phyloP scores from a whole-genome alignment of 306 rosid genomes.

The Prunus mongolica region DNA sequence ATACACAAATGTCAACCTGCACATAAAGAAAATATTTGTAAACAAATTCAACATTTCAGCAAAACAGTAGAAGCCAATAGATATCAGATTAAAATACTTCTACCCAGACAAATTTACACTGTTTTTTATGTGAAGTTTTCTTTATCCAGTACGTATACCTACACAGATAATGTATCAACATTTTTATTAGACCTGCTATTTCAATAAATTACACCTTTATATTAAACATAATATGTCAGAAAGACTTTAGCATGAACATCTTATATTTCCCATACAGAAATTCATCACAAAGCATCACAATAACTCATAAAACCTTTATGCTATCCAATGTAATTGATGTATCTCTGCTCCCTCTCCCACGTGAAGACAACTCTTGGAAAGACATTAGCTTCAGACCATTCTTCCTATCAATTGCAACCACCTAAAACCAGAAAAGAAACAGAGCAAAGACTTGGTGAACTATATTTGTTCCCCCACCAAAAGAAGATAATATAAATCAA shows the following conservation, averaged over 20 bases:
- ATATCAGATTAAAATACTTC: neutral
- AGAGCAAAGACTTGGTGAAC: slow-evolving; percentile 14
- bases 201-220: neutral
- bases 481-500: neutral
- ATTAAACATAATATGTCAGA: neutral
- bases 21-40: slow-evolving; percentile 27
- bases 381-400: slow-evolving; percentile 63
- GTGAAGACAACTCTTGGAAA: slow-evolving; percentile 89
- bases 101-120: neutral
- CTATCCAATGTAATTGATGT: slow-evolving; percentile 47
- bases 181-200: neutral
- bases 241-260: neutral
- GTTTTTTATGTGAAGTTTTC: neutral
- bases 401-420: slow-evolving; percentile 85
- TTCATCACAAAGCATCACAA: neutral
- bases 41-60: slow-evolving; percentile 19
- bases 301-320: slow-evolving; percentile 58
- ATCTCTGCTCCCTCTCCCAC: slow-evolving; percentile 80
- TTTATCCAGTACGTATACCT: neutral
- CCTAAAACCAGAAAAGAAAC: slow-evolving; percentile 45
- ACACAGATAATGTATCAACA: neutral
- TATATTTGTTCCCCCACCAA: neutral
- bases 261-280: neutral
- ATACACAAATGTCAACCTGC: slow-evolving; percentile 87
- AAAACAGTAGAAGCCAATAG: neutral